Percentiles rank a stretch among this genome's conserved stretches.
Evolutionary conservation across 305 asterid species (phyloP).

Genomic region (Withania somnifera): DNA sequence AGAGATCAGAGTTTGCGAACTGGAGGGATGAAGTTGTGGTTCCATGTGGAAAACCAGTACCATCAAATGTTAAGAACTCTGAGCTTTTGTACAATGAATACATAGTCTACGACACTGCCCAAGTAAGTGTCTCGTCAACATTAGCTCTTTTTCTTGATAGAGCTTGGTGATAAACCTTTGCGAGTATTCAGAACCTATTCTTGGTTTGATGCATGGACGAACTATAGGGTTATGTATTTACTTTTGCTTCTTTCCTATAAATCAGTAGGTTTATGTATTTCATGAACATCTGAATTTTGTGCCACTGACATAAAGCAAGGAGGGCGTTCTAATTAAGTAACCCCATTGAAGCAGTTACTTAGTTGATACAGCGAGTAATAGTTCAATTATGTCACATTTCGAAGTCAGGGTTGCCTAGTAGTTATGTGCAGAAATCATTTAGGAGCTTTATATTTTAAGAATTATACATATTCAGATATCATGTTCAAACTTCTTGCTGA

Average conservation of each 20-base stretch:
- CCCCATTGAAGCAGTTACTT: neutral
- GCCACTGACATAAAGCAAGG: neutral
- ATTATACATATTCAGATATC: neutral
- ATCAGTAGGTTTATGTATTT: neutral
- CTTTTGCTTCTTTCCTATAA: neutral
- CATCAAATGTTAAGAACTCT: conserved; percentile 55
- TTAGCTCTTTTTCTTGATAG: neutral
- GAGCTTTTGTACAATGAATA: conserved; percentile 91
- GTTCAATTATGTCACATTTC: neutral
- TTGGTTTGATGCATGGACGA: neutral
- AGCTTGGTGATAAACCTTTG: neutral
- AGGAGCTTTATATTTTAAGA: neutral
- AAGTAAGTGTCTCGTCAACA: conserved; percentile 36
- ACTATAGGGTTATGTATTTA: neutral
- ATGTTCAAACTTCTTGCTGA: neutral
- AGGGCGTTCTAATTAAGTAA: neutral
- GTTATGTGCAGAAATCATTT: neutral
- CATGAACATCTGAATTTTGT: neutral
- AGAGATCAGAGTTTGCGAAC: conserved; percentile 47
- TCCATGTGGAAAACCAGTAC: conserved; percentile 87
- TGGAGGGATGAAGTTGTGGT: conserved; percentile 85
- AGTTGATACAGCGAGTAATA: neutral
- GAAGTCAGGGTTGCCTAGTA: neutral
- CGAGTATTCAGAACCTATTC: neutral
- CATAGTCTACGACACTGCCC: conserved; percentile 78